These are phyloP conservation scores for Lathyrus oleraceus DNA, from an alignment of 306 rosid species.

Conservation along the genomic window DNA sequence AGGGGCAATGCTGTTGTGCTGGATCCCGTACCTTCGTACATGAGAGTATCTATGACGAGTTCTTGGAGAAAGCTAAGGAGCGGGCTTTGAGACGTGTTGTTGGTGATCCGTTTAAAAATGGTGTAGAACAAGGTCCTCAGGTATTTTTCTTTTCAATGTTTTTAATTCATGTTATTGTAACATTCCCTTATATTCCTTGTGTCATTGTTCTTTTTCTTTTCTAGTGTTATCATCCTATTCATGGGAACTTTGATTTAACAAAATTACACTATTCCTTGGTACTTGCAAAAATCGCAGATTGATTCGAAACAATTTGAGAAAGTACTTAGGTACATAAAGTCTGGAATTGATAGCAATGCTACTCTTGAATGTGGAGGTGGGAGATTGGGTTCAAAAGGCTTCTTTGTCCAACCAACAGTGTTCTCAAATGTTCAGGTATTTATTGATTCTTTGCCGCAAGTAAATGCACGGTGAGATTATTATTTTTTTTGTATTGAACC, in stretches of 20 bases:
- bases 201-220: background rate
- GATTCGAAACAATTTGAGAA: slow-evolving; percentile 75
- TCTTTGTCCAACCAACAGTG: slow-evolving; percentile 88
- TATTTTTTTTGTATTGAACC: background rate
- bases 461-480: background rate
- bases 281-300: slow-evolving; percentile 52
- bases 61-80: slow-evolving; percentile 80
- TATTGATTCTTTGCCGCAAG: background rate
- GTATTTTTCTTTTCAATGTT: slow-evolving; percentile 37
- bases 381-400: slow-evolving; percentile 78
- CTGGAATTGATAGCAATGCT: slow-evolving; percentile 73
- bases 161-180: background rate
- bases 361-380: slow-evolving; percentile 91
- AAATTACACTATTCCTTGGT: slow-evolving; percentile 18
- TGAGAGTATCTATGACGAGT: slow-evolving; percentile 82
- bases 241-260: background rate
- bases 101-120: slow-evolving; percentile 93
- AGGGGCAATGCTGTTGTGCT: slow-evolving; percentile 98
- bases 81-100: slow-evolving; percentile 79
- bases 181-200: background rate
- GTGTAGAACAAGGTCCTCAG: slow-evolving; percentile 98
- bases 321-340: slow-evolving; percentile 70
- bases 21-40: slow-evolving; percentile 96
- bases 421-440: slow-evolving; percentile 89
- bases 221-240: background rate